A percentile compares a stretch with the other conserved stretches of the same genome.
phyloP scores from a whole-genome alignment of 805 yeast genomes.

The Clavispora asparagi region DNA sequence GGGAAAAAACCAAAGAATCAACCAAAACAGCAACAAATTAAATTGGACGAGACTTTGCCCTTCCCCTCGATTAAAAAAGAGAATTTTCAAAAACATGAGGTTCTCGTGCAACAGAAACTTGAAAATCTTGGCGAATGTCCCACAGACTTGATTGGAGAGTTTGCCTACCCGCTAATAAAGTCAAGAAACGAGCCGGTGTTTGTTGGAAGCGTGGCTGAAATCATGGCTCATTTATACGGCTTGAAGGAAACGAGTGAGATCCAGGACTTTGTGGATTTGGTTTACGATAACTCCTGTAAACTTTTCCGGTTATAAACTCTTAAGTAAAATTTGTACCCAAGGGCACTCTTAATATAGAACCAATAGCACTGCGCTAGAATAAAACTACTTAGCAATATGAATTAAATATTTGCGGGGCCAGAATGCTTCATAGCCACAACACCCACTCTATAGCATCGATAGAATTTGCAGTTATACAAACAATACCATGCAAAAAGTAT shows the following conservation, averaged over 20 bases:
- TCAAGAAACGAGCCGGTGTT: conserved; percentile 92
- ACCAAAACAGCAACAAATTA: conserved; percentile 19
- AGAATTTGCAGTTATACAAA: no score
- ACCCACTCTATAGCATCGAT: no score
- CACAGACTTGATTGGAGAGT: conserved; percentile 17
- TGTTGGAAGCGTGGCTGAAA: conserved; percentile 72
- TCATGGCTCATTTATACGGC: conserved; percentile 29
- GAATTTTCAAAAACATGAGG: conserved; percentile 36
- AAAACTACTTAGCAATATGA: no score
- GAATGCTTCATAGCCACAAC: no score
- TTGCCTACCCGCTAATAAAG: conserved; percentile 52
- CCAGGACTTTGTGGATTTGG: conserved; percentile 28
- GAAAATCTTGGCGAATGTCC: conserved; percentile 3
- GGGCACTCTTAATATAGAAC: no score
- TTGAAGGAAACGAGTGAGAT: conserved; percentile 23
- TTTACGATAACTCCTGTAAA: conserved; percentile 32
- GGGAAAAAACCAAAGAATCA: conserved; percentile 10
- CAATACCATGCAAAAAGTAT: no score
- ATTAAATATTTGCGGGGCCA: no score
- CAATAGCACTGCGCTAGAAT: no score
- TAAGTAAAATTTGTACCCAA: no score
- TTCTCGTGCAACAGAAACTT: conserved; percentile 17
- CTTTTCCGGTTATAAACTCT: conserved; percentile 17
- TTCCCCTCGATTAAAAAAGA: conserved; percentile 65
- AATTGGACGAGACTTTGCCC: conserved; percentile 51